Percentiles rank a stretch among this genome's conserved stretches.
phyloP scores from a whole-genome alignment of 106 monocot genomes.

The Narthecium ossifragum region DNA sequence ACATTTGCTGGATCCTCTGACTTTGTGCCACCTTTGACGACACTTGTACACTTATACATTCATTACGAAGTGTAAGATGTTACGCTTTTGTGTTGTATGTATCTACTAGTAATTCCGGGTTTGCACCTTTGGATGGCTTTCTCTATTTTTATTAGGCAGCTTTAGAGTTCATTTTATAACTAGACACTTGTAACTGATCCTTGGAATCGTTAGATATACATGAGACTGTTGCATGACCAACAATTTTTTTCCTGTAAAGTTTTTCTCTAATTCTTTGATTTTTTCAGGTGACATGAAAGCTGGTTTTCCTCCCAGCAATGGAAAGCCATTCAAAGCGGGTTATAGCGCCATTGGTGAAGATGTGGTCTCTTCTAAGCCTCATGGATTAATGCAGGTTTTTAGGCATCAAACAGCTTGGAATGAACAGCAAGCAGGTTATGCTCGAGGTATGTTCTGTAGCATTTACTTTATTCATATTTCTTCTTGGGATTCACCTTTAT shows the following conservation, averaged over 20 bases:
- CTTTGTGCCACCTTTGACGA: no score
- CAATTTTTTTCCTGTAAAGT: background rate
- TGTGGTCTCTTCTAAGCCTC: conserved; percentile 14
- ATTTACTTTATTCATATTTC: background rate
- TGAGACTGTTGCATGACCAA: background rate
- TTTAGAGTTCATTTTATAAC: background rate
- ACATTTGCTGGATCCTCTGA: no score
- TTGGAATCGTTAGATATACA: background rate
- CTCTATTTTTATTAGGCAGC: background rate
- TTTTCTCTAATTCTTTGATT: background rate
- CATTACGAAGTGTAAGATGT: no score
- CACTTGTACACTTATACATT: no score
- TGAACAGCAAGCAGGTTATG: conserved; percentile 15
- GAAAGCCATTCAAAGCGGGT: conserved; percentile 7
- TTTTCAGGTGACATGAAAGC: conserved; percentile 5
- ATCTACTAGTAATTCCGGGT: background rate
- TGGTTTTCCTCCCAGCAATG: conserved; percentile 5
- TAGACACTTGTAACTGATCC: background rate
- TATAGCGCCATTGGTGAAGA: conserved; percentile 9
- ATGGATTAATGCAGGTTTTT: conserved; percentile 19
- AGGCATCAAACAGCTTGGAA: conserved; percentile 39
- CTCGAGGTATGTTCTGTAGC: conserved; percentile 18
- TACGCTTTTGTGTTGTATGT: no score
- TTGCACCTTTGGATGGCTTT: background rate
- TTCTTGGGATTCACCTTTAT: background rate